Percentiles rank a stretch among this genome's conserved stretches.
Evolutionary conservation across 2,329 filamentous ascomycete species (phyloP).

Genomic region (Fusarium sp.): DNA sequence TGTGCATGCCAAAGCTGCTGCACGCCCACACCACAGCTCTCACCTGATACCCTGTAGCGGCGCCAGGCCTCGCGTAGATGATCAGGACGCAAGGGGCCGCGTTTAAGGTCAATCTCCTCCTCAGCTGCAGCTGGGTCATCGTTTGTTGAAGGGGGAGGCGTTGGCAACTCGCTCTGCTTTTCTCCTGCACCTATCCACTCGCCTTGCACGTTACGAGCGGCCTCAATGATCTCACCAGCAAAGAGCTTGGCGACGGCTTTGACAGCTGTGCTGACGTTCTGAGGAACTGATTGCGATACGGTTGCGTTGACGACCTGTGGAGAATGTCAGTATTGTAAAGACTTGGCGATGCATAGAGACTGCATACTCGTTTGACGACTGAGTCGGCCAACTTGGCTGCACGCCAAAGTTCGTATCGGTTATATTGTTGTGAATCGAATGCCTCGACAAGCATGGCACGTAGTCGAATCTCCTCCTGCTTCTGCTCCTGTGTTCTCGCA

Average conservation of each 20-base stretch:
- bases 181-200: conserved; percentile 78
- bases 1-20: conserved; percentile 74
- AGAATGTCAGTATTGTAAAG: conserved; percentile 20
- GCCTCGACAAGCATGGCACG: conserved; percentile 74
- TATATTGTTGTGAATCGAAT: conserved; percentile 77
- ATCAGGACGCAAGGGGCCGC: conserved; percentile 78
- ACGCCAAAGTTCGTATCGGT: conserved; percentile 80
- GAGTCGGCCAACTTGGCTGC: conserved; percentile 77
- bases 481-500: conserved; percentile 76
- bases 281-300: conserved; percentile 83
- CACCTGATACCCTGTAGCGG: conserved; percentile 74
- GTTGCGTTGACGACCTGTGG: conserved; percentile 81
- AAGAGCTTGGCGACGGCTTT: conserved; percentile 84
- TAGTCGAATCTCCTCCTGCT: conserved; percentile 72
- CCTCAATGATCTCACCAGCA: conserved; percentile 81
- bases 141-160: conserved; percentile 57
- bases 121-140: conserved; percentile 52
- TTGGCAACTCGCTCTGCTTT: conserved; percentile 68
- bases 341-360: not conserved
- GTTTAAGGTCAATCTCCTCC: conserved; percentile 51
- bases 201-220: conserved; percentile 77
- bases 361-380: conserved; percentile 76
- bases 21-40: conserved; percentile 74
- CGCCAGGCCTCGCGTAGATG: conserved; percentile 82
- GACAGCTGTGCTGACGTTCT: conserved; percentile 81